Evolutionary conservation across 1,284 basidiomycete genomes (phyloP).

Genomic region (Bjerkandera adusta): DNA sequence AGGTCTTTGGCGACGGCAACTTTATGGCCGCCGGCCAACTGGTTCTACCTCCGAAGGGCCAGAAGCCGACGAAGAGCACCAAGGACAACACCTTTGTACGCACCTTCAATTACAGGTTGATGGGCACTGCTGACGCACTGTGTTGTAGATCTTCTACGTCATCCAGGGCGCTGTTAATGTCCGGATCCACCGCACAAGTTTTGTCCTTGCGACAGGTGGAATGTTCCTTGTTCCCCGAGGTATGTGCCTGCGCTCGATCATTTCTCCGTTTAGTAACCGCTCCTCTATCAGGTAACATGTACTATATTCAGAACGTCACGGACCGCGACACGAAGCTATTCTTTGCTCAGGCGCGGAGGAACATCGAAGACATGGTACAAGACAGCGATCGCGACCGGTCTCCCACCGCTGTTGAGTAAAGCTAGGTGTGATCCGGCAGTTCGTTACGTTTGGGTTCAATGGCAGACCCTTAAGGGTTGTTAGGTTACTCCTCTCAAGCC

Average conservation of each 20-base stretch:
- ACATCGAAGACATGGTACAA: too few relatives aligned
- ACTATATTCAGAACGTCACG: conserved; percentile 87
- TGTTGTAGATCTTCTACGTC: conserved; percentile 79
- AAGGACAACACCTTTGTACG: conserved; percentile 96
- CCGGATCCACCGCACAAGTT: conserved; percentile 76
- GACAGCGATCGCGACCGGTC: too few relatives aligned
- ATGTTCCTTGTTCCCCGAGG: conserved; percentile 92
- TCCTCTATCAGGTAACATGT: conserved; percentile 71
- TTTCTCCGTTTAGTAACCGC: conserved; percentile 1
- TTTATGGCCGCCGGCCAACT: conserved; percentile 91
- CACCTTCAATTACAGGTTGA: conserved; percentile 18
- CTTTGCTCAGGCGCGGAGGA: conserved; percentile 92
- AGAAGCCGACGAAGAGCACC: conserved; percentile 86
- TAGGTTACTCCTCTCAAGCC: too few relatives aligned
- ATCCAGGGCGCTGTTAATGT: conserved; percentile 87
- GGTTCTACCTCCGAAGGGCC: conserved; percentile 71
- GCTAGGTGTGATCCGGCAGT: too few relatives aligned
- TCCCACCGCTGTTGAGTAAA: too few relatives aligned
- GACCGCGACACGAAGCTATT: conserved; percentile 82
- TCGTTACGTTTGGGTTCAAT: too few relatives aligned
- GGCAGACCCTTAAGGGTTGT: too few relatives aligned
- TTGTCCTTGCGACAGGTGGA: conserved; percentile 79
- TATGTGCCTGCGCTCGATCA: conserved; percentile 33
- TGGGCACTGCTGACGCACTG: not conserved
- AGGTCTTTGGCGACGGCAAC: conserved; percentile 91